These are phyloP conservation scores for Sporodiniella umbellata DNA, from an alignment of 371 early-diverging fungal species.

Conservation along the genomic window DNA sequence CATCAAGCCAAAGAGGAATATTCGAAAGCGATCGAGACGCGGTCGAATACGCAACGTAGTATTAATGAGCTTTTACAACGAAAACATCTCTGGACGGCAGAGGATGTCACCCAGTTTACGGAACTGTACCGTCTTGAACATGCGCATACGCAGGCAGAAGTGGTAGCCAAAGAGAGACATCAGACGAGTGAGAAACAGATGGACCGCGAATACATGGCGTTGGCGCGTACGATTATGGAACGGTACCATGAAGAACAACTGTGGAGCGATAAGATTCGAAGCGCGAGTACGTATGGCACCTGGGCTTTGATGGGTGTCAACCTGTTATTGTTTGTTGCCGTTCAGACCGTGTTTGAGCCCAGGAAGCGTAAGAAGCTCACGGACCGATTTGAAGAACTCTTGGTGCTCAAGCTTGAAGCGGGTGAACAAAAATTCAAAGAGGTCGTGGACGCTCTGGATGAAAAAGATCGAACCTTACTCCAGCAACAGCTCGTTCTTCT, in stretches of 20 bases:
- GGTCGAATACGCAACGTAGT: conserved; percentile 78
- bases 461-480: conserved; percentile 14
- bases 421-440: conserved; percentile 36
- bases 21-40: conserved; percentile 64
- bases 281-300: conserved; percentile 82
- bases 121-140: conserved; percentile 83
- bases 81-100: conserved; percentile 81
- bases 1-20: conserved; percentile 68
- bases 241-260: conserved; percentile 91
- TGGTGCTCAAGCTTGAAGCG: conserved; percentile 42
- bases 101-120: conserved; percentile 86
- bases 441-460: conserved; percentile 25
- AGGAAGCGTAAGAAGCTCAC: conserved; percentile 67
- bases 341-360: conserved; percentile 80
- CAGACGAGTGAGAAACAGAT: conserved; percentile 64
- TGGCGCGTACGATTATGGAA: conserved; percentile 72
- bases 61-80: conserved; percentile 87
- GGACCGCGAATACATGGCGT: conserved; percentile 63
- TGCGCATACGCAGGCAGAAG: conserved; percentile 66
- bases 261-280: conserved; percentile 96
- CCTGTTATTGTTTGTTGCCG: conserved; percentile 66
- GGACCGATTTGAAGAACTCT: conserved; percentile 67
- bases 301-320: conserved; percentile 78
- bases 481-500: conserved; percentile 30
- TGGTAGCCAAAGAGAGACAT: conserved; percentile 55